Evolutionary conservation across 2,329 filamentous ascomycete genomes (phyloP).

Genomic region (Erysiphe pulchra): DNA sequence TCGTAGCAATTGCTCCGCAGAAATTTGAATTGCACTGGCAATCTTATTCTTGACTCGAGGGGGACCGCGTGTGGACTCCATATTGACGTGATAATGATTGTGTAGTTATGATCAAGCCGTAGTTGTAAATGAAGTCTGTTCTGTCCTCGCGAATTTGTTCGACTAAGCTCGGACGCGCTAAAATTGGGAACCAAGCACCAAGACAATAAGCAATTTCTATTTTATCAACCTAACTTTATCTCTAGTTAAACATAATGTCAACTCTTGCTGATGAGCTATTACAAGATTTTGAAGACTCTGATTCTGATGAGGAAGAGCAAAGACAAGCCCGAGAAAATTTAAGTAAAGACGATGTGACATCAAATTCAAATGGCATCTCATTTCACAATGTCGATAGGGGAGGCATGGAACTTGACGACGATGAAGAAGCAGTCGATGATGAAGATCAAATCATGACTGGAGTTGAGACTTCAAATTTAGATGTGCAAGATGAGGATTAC

Average conservation of each 20-base stretch:
- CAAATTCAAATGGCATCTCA: neutral
- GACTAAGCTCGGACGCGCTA: neutral
- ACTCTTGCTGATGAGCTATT: conserved; percentile 80
- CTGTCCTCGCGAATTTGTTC: neutral
- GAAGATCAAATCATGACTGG: conserved; percentile 32
- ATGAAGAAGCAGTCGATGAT: conserved; percentile 31
- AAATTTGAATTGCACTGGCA: conserved; percentile 72
- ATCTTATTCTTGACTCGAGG: conserved; percentile 98
- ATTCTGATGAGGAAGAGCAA: conserved; percentile 44
- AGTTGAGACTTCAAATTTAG: conserved; percentile 17
- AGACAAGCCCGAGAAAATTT: conserved; percentile 16
- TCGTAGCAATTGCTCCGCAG: conserved; percentile 84
- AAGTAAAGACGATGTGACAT: neutral
- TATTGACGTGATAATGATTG: conserved; percentile 17
- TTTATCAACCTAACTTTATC: neutral
- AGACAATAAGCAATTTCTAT: neutral
- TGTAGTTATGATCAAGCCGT: too few species aligned
- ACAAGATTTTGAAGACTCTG: conserved; percentile 72
- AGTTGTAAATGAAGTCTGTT: neutral
- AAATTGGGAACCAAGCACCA: neutral
- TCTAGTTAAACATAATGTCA: conserved; percentile 32
- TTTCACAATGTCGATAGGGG: conserved; percentile 15
- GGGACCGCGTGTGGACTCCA: conserved; percentile 79
- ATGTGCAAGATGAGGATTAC: conserved; percentile 36
- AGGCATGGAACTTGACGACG: conserved; percentile 32